These are phyloP conservation scores for Cercospora zeae-maydis DNA, from an alignment of 2,329 filamentous ascomycete genomes.

Conservation along the genomic window DNA sequence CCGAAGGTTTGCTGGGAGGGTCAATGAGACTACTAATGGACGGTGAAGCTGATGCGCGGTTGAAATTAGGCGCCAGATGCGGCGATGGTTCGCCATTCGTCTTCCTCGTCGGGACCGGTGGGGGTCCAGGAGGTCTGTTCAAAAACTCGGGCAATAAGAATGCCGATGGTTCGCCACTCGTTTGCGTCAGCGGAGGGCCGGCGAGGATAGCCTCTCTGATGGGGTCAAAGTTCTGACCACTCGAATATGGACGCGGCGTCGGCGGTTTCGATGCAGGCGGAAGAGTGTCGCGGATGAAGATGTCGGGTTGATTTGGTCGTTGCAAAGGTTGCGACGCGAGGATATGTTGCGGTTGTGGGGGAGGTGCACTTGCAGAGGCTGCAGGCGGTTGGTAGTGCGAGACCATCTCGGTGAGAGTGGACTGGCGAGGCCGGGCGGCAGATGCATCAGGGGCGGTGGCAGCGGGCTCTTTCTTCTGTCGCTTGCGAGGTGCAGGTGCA, in stretches of 20 bases:
- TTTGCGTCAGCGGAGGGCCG: constrained; percentile 22
- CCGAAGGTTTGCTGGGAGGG: constrained; percentile 48
- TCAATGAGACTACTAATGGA: constrained; percentile 90
- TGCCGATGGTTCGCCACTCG: constrained; percentile 31
- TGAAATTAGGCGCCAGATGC: constrained; percentile 48
- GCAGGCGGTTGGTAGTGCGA: constrained; percentile 29
- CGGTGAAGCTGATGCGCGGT: constrained; percentile 81
- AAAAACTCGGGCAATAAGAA: constrained; percentile 42
- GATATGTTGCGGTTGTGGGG: constrained; percentile 14
- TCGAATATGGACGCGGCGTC: constrained; percentile 52
- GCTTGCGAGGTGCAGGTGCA: constrained; percentile 48
- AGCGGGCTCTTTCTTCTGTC: constrained; percentile 37
- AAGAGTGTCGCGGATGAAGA: constrained; percentile 31
- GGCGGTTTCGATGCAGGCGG: constrained; percentile 39
- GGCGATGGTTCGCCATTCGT: constrained; percentile 30
- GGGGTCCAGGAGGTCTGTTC: constrained; percentile 9
- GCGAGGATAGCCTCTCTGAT: constrained; percentile 66
- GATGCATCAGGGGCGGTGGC: constrained; percentile 19
- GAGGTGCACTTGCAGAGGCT: constrained; percentile 19
- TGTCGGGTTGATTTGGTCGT: constrained; percentile 30
- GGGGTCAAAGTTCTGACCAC: constrained; percentile 84
- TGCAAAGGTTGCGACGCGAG: constrained; percentile 16
- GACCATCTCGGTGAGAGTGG: constrained; percentile 43
- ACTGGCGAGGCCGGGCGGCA: constrained; percentile 34
- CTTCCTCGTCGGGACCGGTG: constrained; percentile 22